Evolutionary conservation across 345 rosid genomes (phyloP), one percentile per base, ranked within the genome.

Genomic region (Gossypium arboreum): DNA sequence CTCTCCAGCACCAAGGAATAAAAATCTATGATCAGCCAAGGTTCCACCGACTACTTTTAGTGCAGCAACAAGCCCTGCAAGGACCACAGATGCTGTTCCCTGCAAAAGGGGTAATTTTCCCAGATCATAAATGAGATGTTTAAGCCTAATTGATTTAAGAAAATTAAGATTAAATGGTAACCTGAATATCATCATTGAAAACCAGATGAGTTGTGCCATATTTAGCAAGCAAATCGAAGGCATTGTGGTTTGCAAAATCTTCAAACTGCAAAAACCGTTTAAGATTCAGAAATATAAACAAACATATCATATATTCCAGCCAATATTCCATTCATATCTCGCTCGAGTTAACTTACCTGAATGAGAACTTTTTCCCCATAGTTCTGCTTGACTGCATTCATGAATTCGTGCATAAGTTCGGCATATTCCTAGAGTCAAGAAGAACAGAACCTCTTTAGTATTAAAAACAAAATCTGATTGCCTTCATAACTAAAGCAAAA

Each of bases 51-150:
- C 87, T 77, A 87, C 84, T 79, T 80, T 92, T 76, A 91, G 85
- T 18, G 98, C 92, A 34, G 97, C 89, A 52, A 95, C 75, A 62
- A 95, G 96, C 72, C 99, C 98, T 25, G 99, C 92, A 71, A 95
- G 98, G 68, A 95, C 98, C 79, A 95, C 99, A 56, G 99, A 95
- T 81, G 99, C 98, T 18, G 99, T 92, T 50, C 98, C 98, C 98
- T 94, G 90, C 64, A 73, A 71, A 8, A 67, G 73, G 29, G 67
- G 56, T 60, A 63, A 73, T 27, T 56, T 24, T 34, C 34, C 2
- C 25, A 48, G 76, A 12, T 59, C 41, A 73, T 79, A 76, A 77
- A 77, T 57, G 17, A 62, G 0, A 48, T 68, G 61, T 24, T 56
- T 58, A 3, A 65, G 24, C 73, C 27, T 47, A 69, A 52, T 65